Percentiles rank a stretch among this genome's conserved stretches.
Conservation (phyloP, 208 protist genomes). For the Angomonas ambiguus region DNA sequence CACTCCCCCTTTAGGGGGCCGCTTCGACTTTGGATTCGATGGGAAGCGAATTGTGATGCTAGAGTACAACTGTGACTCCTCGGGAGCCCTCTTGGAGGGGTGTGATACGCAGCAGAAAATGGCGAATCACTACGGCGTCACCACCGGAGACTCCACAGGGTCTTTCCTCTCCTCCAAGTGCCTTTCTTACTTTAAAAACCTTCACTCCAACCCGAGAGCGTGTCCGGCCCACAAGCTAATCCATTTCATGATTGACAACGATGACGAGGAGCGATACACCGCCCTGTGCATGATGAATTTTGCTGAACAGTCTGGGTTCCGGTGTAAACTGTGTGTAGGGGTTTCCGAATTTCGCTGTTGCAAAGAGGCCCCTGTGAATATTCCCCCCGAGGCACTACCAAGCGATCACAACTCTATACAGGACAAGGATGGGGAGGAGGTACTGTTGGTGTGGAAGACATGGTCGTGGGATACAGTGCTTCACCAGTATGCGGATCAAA, state of each 20-base stretch:
- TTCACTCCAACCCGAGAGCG: constrained; percentile 38
- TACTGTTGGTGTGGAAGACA: constrained; percentile 83
- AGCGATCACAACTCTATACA: constrained; percentile 42
- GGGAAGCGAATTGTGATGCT: constrained; percentile 65
- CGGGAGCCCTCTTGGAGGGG: constrained; percentile 69
- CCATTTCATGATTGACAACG: constrained; percentile 84
- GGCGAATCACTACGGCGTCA: constrained; percentile 54
- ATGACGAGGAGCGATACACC: constrained; percentile 82
- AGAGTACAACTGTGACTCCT: constrained; percentile 83
- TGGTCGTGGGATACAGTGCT: constrained; percentile 86
- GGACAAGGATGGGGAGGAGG: constrained; percentile 59
- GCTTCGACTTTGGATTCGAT: constrained; percentile 81
- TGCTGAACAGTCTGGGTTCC: constrained; percentile 55
- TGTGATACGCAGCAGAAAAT: constrained; percentile 83
- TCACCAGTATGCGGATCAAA: constrained; percentile 39
- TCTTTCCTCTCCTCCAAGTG: constrained; percentile 56
- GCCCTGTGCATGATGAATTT: constrained; percentile 65
- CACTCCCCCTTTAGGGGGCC: constrained; percentile 48
- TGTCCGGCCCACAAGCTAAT: constrained; percentile 49
- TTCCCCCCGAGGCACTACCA: constrained; percentile 13
- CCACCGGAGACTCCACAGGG: constrained; percentile 54
- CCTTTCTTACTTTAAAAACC: constrained; percentile 40
- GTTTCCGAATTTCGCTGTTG: constrained; percentile 43
- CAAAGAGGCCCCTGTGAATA: constrained; percentile 5
- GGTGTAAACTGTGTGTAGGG: constrained; percentile 62